These are phyloP conservation scores for Oryza punctata DNA, from an alignment of 176 grass and related monocot genomes.

Conservation along the genomic window DNA sequence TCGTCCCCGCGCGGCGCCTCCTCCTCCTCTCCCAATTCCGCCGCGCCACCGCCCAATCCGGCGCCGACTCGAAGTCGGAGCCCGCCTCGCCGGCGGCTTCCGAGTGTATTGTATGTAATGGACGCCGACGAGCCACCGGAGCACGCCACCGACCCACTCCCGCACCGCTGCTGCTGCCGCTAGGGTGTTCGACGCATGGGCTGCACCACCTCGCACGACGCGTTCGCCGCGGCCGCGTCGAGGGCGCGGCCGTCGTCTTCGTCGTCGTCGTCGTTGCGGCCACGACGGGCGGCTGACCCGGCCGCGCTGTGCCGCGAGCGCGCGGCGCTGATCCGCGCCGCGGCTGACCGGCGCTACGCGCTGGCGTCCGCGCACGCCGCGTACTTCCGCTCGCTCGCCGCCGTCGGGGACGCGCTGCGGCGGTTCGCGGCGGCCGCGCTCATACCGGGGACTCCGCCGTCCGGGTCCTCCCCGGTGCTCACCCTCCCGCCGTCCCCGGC, in stretches of 20 bases:
- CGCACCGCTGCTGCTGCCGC: not conserved
- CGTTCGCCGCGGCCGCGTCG: constrained; percentile 25
- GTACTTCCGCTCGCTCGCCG: constrained; percentile 65
- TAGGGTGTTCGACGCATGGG: constrained; percentile 62
- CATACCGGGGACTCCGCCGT: constrained; percentile 20
- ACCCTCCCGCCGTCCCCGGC: constrained; percentile 70
- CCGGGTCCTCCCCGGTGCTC: constrained; percentile 62
- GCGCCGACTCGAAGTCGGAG: not conserved
- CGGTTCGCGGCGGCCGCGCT: constrained; percentile 71
- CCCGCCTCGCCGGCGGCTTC: not conserved
- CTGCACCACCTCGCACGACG: constrained; percentile 60
- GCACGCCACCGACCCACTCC: not conserved
- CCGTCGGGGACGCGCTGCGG: constrained; percentile 63
- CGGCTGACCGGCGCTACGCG: constrained; percentile 53
- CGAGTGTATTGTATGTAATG: constrained; percentile 25
- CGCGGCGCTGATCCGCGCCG: constrained; percentile 59
- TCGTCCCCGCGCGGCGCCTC: not conserved
- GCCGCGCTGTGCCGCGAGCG: constrained; percentile 69
- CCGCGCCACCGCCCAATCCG: not conserved
- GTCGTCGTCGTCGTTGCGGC: not conserved
- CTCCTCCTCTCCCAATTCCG: not conserved
- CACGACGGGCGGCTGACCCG: constrained; percentile 32
- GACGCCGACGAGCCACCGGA: constrained; percentile 51
- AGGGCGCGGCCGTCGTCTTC: not conserved
- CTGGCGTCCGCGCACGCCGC: constrained; percentile 75